Base-by-base conservation (phyloP, 129 eudicot species). In the Escallonia herrerae region DNA sequence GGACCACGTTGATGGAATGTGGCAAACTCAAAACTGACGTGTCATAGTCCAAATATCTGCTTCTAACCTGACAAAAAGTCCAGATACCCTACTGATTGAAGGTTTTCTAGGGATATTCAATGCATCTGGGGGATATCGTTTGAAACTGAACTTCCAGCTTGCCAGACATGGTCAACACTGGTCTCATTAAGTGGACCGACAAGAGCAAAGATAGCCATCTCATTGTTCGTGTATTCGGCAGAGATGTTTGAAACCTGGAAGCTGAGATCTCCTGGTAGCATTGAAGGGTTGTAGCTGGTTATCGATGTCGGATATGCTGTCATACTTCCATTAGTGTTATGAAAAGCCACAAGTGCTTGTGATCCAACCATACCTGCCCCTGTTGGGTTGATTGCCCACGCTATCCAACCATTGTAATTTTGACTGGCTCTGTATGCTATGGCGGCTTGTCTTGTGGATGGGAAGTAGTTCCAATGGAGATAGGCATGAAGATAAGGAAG, bases 321-420 rank as follows among this genome's bases (percentile, higher is more conserved):
- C 76, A 76, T 59, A 63, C 69, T 77, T 6, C 82, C 86, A 45
- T 72, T 69, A 15, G 63, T 11, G 50, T 84, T 67, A 13, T 50
- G 82, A 49, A 81, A 81, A 62, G 91, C 91, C 59, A 87, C 84
- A 0, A 87, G 47, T 54, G 91, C 95, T 70, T 87, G 86, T 40
- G 89, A 79, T 71, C 91, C 95, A 65, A 79, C 77, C 91, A 84
- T 84, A 62, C 91, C 86, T 39, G 58, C 58, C 4, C 76, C 66
- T 13, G 76, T 62, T 2, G 86, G 89, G 65, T 84, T 87, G 40
- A 84, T 72, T 45, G 80, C 95, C 88, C 89, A 84, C 3, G 91
- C 84, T 15, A 79, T 67, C 89, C 95, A 87, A 38, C 91, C 95
- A 33, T 9, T 40, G 0, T 76, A 51, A 8, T 44, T 72, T 73